phyloP scores from a whole-genome alignment of 768 basidiomycete genomes.

The Tylopilus subfusipes region DNA sequence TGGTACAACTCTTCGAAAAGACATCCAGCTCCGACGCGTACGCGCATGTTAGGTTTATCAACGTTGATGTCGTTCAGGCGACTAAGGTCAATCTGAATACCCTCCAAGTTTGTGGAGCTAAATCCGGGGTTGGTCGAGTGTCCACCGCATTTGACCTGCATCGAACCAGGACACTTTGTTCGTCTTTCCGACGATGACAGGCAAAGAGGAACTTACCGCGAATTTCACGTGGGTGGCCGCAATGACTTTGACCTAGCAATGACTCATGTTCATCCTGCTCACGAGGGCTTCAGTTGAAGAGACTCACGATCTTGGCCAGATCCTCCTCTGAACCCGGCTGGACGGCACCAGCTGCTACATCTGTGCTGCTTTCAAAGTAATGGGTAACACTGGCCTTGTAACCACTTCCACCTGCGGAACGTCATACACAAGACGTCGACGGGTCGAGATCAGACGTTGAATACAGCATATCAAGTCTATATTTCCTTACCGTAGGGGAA shows the following conservation, averaged over 20 bases:
- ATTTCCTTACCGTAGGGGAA: slow-evolving; percentile 4
- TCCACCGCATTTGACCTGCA: slow-evolving; percentile 35
- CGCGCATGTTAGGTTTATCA: not conserved
- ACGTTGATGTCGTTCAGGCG: slow-evolving; percentile 21
- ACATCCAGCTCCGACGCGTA: slow-evolving; percentile 27
- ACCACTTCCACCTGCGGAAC: slow-evolving; percentile 10
- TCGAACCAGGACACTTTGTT: too few relatives aligned
- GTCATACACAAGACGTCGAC: too few relatives aligned
- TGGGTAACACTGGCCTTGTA: slow-evolving; percentile 13
- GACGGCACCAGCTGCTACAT: slow-evolving; percentile 6
- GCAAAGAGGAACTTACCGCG: slow-evolving; percentile 3
- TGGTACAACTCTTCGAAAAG: slow-evolving; percentile 31
- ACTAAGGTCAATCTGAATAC: slow-evolving; percentile 29
- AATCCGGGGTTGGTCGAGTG: slow-evolving; percentile 29
- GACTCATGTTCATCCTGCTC: not conserved
- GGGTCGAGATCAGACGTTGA: not conserved
- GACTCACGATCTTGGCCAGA: slow-evolving; percentile 6
- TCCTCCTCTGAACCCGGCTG: slow-evolving; percentile 14
- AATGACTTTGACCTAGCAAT: slow-evolving; percentile 11
- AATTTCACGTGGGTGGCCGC: slow-evolving; percentile 6
- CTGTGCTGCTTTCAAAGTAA: slow-evolving; percentile 13
- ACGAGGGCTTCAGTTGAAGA: not conserved
- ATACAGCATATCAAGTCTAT: too few relatives aligned
- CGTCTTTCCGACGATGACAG: not conserved
- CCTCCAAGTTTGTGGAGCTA: slow-evolving; percentile 32